Percentiles rank a stretch among this genome's conserved stretches.
These are phyloP conservation scores for Ophiostoma sp. DNA, from an alignment of 2,329 filamentous ascomycete species.

Conservation along the genomic window DNA sequence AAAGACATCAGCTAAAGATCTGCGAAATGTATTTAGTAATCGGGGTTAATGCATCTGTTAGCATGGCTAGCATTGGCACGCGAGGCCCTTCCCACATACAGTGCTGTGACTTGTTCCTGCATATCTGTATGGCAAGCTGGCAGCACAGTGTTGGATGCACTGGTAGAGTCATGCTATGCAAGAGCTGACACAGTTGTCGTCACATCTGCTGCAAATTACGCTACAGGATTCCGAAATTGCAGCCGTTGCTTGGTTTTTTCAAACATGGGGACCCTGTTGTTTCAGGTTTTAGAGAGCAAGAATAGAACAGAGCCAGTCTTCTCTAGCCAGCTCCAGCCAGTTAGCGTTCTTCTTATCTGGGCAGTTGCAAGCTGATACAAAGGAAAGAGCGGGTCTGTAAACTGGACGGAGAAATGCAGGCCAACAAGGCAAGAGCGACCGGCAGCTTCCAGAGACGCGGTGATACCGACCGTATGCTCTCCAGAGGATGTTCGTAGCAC, in stretches of 20 bases:
- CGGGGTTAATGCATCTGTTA: neutral
- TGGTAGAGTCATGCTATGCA: neutral
- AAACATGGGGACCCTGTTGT: slow-evolving; percentile 13
- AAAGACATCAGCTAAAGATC: neutral
- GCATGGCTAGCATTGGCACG: slow-evolving; percentile 6
- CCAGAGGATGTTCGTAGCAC: neutral
- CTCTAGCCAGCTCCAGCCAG: neutral
- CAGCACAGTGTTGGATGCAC: neutral
- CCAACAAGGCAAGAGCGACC: neutral
- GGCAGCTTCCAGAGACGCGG: neutral
- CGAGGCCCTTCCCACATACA: neutral
- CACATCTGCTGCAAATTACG: neutral
- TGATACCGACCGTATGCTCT: neutral
- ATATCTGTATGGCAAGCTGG: neutral
- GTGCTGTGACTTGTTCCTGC: neutral
- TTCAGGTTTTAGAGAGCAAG: slow-evolving; percentile 10
- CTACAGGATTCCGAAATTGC: neutral
- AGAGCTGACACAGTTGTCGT: neutral
- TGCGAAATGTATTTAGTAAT: slow-evolving; percentile 6
- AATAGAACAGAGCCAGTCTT: slow-evolving; percentile 2
- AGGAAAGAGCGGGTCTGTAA: neutral
- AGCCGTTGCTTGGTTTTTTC: slow-evolving; percentile 8
- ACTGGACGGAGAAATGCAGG: neutral
- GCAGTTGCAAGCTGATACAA: neutral
- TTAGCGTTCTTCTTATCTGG: slow-evolving; percentile 8